Evolutionary conservation across 768 basidiomycete species (phyloP).

Genomic region (Jaapia argillacea): DNA sequence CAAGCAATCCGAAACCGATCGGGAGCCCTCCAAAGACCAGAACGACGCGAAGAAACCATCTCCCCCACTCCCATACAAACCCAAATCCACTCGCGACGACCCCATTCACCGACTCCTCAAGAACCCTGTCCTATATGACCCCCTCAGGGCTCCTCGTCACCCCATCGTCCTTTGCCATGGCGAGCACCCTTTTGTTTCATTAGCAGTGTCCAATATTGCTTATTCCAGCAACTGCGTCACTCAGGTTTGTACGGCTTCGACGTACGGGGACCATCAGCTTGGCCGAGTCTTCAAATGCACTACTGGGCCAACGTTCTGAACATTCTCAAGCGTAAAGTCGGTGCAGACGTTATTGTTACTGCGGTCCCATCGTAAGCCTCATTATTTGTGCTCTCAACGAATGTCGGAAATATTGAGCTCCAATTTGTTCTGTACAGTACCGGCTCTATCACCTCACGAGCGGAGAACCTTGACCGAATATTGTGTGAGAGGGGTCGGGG

Average conservation of each 20-base stretch:
- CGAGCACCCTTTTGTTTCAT: conserved; percentile 23
- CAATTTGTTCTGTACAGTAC: conserved; percentile 40
- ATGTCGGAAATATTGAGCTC: too few species aligned
- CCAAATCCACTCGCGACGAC: conserved; percentile 19
- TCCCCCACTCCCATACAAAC: neutral
- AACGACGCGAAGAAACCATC: conserved; percentile 1
- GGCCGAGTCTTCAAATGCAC: conserved; percentile 78
- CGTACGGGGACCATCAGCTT: conserved; percentile 71
- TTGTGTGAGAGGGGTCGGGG: conserved; percentile 58
- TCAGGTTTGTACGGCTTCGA: conserved; percentile 93
- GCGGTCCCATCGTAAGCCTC: conserved; percentile 77
- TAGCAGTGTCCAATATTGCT: neutral
- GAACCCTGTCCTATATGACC: conserved; percentile 73
- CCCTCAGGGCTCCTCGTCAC: conserved; percentile 69
- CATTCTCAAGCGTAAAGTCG: conserved; percentile 69
- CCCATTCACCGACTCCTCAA: conserved; percentile 61
- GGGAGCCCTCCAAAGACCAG: conserved; percentile 3
- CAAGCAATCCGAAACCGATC: conserved; percentile 2
- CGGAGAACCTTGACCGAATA: conserved; percentile 63
- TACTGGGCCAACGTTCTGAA: conserved; percentile 90
- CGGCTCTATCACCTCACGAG: conserved; percentile 78
- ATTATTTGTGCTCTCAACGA: too few species aligned
- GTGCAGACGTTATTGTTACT: conserved; percentile 93
- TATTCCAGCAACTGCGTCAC: conserved; percentile 4
- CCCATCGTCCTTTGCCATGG: conserved; percentile 97